These are phyloP conservation scores for Yamadazyma philogaea DNA, from an alignment of 805 yeast genomes.

Conservation along the genomic window DNA sequence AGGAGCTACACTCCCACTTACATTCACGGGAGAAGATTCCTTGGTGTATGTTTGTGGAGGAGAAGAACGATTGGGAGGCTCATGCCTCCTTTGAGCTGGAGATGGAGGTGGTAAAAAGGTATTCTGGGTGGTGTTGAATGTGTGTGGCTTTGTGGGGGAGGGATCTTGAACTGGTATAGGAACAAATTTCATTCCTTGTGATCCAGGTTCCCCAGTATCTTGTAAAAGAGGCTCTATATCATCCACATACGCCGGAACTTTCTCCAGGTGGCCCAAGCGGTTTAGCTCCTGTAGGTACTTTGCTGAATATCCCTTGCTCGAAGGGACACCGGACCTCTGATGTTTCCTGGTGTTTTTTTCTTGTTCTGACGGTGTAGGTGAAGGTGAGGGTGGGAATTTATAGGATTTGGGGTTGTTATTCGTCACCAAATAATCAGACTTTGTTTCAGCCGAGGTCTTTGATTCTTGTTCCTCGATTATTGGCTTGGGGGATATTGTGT, in stretches of 20 bases:
- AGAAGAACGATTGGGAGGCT: constrained; percentile 27
- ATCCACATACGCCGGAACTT: constrained; percentile 22
- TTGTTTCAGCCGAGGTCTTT: constrained; percentile 7
- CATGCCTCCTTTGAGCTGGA: constrained; percentile 29
- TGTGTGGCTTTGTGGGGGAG: constrained; percentile 10
- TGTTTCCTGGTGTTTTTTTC: neutral
- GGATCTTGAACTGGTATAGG: constrained; percentile 43
- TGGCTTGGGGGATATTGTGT: constrained; percentile 9
- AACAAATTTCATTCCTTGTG: constrained; percentile 24
- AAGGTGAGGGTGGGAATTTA: constrained; percentile 53
- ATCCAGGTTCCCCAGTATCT: neutral
- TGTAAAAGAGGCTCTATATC: constrained; percentile 32
- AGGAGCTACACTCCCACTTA: constrained; percentile 1
- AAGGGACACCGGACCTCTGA: constrained; percentile 1
- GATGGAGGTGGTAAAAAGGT: constrained; percentile 36
- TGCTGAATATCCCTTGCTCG: constrained; percentile 34
- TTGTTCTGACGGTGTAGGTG: constrained; percentile 15
- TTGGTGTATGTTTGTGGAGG: constrained; percentile 33
- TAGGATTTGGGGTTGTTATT: constrained; percentile 46
- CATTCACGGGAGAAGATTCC: constrained; percentile 30
- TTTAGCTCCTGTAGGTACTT: constrained; percentile 39
- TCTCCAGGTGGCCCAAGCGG: constrained; percentile 6
- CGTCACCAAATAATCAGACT: constrained; percentile 47
- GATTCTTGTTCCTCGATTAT: constrained; percentile 12
- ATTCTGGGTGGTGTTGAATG: constrained; percentile 8